phyloP scores from a whole-genome alignment of 768 basidiomycete species.

The Xerocomellus amylosporus region DNA sequence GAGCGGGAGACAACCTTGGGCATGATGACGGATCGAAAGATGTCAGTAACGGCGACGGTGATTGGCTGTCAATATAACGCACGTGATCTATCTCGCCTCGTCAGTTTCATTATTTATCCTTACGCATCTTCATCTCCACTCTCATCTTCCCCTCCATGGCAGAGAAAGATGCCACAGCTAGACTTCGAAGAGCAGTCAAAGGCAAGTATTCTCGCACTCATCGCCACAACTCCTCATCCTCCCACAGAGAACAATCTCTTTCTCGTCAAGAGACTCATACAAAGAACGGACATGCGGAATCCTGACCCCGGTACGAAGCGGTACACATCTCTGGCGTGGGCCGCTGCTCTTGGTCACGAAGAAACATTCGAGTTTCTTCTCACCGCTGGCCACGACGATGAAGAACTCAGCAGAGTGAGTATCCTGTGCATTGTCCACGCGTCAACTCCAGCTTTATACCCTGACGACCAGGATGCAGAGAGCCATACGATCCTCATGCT shows the following conservation, averaged over 20 bases:
- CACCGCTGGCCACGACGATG: slow-evolving; percentile 85
- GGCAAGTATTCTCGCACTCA: slow-evolving; percentile 38
- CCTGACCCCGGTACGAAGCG: slow-evolving; percentile 73
- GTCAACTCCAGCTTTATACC: slow-evolving; percentile 17
- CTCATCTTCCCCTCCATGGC: slow-evolving; percentile 52
- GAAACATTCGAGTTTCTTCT: slow-evolving; percentile 93
- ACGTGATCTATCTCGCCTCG: slow-evolving; percentile 30
- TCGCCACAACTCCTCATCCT: slow-evolving; percentile 14
- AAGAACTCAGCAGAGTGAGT: slow-evolving; percentile 84
- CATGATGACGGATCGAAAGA: slow-evolving; percentile 44
- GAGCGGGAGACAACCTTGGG: slow-evolving; percentile 91
- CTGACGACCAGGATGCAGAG: slow-evolving; percentile 68
- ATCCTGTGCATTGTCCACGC: slow-evolving; percentile 3
- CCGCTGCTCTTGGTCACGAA: slow-evolving; percentile 82
- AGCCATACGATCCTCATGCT: slow-evolving; percentile 92
- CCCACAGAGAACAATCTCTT: slow-evolving; percentile 88
- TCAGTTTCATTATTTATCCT: slow-evolving; percentile 21
- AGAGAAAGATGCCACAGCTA: slow-evolving; percentile 73
- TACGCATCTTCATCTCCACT: slow-evolving; percentile 21
- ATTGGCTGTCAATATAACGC: slow-evolving; percentile 10
- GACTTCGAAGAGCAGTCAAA: slow-evolving; percentile 78
- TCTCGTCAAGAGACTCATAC: slow-evolving; percentile 83
- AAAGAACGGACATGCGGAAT: slow-evolving; percentile 87
- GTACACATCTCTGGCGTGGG: slow-evolving; percentile 89
- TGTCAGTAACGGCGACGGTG: neutral